Percentiles rank a stretch among this genome's conserved stretches.
Evolutionary conservation across 2,329 filamentous ascomycete species (phyloP).

Genomic region (Monosporascus cannonballus): DNA sequence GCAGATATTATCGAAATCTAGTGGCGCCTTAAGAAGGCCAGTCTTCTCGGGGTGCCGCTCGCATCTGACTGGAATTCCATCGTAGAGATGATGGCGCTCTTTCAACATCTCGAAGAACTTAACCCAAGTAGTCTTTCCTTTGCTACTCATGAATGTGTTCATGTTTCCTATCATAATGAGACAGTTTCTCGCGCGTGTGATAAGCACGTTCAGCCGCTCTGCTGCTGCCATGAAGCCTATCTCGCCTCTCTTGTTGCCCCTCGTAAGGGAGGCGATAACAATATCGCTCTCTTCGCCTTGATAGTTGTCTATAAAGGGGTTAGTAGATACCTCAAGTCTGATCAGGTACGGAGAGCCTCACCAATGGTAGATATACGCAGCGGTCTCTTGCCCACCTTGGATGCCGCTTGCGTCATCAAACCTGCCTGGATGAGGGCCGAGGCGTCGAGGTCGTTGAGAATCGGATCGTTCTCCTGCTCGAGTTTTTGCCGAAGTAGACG

Average conservation of each 20-base stretch:
- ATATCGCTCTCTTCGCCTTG: constrained; percentile 74
- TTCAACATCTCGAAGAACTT: constrained; percentile 53
- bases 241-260: constrained; percentile 57
- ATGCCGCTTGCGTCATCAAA: constrained; percentile 46
- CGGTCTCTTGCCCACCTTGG: constrained; percentile 42
- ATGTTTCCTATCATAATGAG: constrained; percentile 67
- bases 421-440: constrained; percentile 58
- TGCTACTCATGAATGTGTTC: constrained; percentile 57
- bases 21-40: constrained; percentile 38
- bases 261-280: constrained; percentile 60
- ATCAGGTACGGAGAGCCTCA: neutral
- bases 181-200: constrained; percentile 59
- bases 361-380: constrained; percentile 61
- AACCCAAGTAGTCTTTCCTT: constrained; percentile 51
- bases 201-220: constrained; percentile 63
- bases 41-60: constrained; percentile 49
- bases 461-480: constrained; percentile 51
- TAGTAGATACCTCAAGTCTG: neutral
- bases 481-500: constrained; percentile 49
- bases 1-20: constrained; percentile 55
- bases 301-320: constrained; percentile 56
- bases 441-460: constrained; percentile 64
- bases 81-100: constrained; percentile 27
- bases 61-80: constrained; percentile 56
- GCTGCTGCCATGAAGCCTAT: constrained; percentile 66